phyloP scores from a whole-genome alignment of 345 rosid genomes.

The Eucalyptus regnans region DNA sequence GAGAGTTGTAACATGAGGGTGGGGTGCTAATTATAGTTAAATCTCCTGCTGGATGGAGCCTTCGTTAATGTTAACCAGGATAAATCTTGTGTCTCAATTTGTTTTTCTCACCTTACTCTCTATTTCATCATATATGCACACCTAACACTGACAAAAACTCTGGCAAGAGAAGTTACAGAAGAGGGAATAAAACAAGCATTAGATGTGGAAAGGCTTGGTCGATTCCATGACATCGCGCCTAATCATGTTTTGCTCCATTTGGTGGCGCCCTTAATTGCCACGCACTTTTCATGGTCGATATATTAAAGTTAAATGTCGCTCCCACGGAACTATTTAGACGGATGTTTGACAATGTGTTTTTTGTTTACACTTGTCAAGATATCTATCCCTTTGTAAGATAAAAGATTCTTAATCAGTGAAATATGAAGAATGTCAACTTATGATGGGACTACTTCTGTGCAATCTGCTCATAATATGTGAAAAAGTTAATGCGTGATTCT shows the following conservation, averaged over 20 bases:
- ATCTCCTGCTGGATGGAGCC: too few relatives aligned
- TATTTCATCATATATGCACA: too few relatives aligned
- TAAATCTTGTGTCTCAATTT: neutral
- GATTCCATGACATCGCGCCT: neutral
- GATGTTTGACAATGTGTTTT: neutral
- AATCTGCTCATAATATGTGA: neutral
- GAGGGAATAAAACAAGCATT: neutral
- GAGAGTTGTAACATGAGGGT: neutral
- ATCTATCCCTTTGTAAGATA: neutral
- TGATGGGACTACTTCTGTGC: neutral
- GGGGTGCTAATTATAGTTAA: neutral
- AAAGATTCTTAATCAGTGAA: neutral
- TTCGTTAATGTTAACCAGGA: neutral
- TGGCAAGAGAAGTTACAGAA: neutral
- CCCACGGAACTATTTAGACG: neutral
- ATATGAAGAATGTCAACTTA: neutral
- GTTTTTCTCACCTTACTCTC: neutral
- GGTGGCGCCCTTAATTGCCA: neutral
- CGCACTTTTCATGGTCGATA: neutral
- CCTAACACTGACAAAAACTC: neutral
- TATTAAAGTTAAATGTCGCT: neutral
- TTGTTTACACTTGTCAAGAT: neutral
- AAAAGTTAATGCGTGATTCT: neutral
- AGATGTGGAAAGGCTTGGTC: neutral
- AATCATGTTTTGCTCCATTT: neutral